phyloP scores from a whole-genome alignment of 1,139 yeast species.

The Lodderomyces beijingensis region DNA sequence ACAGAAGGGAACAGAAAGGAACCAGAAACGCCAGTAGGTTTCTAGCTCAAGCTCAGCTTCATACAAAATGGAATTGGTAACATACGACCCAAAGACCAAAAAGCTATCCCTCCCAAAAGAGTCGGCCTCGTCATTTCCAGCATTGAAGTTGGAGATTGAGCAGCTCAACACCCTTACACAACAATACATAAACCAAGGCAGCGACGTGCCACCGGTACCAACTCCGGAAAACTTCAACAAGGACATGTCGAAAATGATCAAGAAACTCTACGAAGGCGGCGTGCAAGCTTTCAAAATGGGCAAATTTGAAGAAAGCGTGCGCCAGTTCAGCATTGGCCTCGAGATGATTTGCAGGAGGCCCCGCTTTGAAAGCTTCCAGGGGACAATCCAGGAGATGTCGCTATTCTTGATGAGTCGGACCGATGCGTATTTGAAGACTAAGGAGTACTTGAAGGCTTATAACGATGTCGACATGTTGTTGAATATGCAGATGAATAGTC shows the following conservation, averaged over 20 bases:
- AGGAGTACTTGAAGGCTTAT: constrained; percentile 66
- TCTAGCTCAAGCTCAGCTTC: too few species aligned
- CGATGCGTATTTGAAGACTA: constrained; percentile 69
- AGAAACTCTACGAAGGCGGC: constrained; percentile 72
- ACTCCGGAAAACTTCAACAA: constrained; percentile 48
- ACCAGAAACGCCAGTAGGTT: too few species aligned
- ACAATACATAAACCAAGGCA: constrained; percentile 55
- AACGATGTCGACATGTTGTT: constrained; percentile 77
- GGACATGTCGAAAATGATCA: constrained; percentile 61
- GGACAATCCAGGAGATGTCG: constrained; percentile 73
- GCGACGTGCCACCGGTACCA: constrained; percentile 72
- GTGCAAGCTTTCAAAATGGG: constrained; percentile 57
- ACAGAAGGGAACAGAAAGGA: too few species aligned
- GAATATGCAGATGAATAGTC: constrained; percentile 59
- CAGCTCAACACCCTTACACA: constrained; percentile 63
- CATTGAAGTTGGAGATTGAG: constrained; percentile 44
- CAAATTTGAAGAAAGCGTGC: constrained; percentile 67
- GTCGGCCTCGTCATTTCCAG: constrained; percentile 20
- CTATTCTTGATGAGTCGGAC: constrained; percentile 74
- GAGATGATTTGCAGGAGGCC: constrained; percentile 80
- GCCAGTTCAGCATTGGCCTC: constrained; percentile 70
- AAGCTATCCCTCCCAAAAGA: constrained; percentile 17
- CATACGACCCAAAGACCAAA: constrained; percentile 27
- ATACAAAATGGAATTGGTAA: constrained; percentile 6
- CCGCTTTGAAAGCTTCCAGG: constrained; percentile 80